Percentiles rank a stretch among this genome's conserved stretches.
phyloP scores from a whole-genome alignment of 352 stramenopile species.

The Phytophthora hybrid region DNA sequence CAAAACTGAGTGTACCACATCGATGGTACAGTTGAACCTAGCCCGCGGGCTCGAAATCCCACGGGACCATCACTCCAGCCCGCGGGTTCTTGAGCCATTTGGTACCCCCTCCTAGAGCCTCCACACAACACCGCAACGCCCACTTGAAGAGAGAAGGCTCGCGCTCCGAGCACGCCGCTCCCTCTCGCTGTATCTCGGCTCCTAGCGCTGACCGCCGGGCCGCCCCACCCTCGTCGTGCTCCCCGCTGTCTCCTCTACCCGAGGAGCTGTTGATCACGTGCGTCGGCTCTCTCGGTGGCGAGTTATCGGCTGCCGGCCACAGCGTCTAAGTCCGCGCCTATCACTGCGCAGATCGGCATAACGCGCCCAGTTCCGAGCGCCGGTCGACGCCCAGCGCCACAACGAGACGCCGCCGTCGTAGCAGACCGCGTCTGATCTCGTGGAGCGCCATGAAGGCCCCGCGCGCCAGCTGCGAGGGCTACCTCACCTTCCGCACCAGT shows the following conservation, averaged over 20 bases:
- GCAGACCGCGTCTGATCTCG: conserved; percentile 38
- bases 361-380: conserved; percentile 15
- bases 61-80: conserved; percentile 2
- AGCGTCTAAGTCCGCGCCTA: conserved; percentile 10
- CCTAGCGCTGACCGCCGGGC: not conserved
- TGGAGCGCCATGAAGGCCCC: conserved; percentile 82
- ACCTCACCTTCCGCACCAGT: conserved; percentile 87
- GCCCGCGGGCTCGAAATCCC: conserved; percentile 1
- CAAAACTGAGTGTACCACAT: conserved; percentile 36
- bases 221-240: not conserved
- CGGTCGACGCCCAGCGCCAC: conserved; percentile 21
- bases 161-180: conserved; percentile 8
- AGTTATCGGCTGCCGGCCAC: conserved; percentile 12
- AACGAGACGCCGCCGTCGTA: conserved; percentile 33
- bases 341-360: conserved; percentile 16
- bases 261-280: conserved; percentile 12
- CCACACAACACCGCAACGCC: conserved; percentile 33
- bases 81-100: conserved; percentile 21
- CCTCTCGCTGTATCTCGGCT: conserved; percentile 24
- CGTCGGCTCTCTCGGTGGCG: conserved; percentile 8
- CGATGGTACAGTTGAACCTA: conserved; percentile 18
- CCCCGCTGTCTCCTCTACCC: conserved; percentile 15
- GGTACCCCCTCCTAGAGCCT: conserved; percentile 18
- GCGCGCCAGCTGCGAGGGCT: conserved; percentile 85
- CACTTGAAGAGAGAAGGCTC: conserved; percentile 47